A percentile compares a stretch with the other conserved stretches of the same genome.
phyloP scores from a whole-genome alignment of 2,329 filamentous ascomycete genomes.

The Balansia obtecta region DNA sequence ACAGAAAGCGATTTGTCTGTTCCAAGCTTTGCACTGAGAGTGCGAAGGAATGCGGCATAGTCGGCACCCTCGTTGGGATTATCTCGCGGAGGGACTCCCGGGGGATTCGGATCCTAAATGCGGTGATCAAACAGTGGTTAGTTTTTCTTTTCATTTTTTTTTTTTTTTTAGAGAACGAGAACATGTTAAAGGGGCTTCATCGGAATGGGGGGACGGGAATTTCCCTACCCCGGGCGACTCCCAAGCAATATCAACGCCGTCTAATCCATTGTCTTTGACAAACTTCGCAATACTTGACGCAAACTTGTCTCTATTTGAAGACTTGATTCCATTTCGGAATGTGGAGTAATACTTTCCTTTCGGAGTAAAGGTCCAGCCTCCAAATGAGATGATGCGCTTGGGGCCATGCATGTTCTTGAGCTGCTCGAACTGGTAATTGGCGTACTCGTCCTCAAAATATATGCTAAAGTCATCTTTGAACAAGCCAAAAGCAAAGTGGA shows the following conservation, averaged over 20 bases:
- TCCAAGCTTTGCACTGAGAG: constrained; percentile 1
- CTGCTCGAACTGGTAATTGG: constrained; percentile 10
- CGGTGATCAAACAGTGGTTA: not conserved
- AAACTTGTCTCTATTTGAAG: constrained; percentile 20
- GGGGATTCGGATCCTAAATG: not conserved
- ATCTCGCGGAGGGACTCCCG: not conserved
- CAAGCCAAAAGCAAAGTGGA: constrained; percentile 25
- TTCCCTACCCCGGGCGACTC: constrained; percentile 18
- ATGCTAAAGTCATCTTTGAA: constrained; percentile 13
- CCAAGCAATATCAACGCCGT: constrained; percentile 31
- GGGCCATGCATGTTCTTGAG: constrained; percentile 9
- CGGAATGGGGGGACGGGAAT: not conserved
- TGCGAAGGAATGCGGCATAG: not conserved
- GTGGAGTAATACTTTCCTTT: constrained; percentile 7
- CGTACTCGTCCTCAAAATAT: constrained; percentile 6
- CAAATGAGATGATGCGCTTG: constrained; percentile 17
- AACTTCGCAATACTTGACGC: constrained; percentile 23
- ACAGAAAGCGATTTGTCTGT: constrained; percentile 16
- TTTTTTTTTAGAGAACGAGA: constrained; percentile 1
- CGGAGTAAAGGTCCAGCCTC: constrained; percentile 16
- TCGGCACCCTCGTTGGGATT: not conserved
- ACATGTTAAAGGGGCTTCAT: too few relatives aligned
- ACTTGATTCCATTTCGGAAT: constrained; percentile 10
- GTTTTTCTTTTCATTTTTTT: too few relatives aligned
- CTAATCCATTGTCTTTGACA: constrained; percentile 21